Evolutionary conservation across 768 basidiomycete species (phyloP).

Genomic region (Ramaria sp.): DNA sequence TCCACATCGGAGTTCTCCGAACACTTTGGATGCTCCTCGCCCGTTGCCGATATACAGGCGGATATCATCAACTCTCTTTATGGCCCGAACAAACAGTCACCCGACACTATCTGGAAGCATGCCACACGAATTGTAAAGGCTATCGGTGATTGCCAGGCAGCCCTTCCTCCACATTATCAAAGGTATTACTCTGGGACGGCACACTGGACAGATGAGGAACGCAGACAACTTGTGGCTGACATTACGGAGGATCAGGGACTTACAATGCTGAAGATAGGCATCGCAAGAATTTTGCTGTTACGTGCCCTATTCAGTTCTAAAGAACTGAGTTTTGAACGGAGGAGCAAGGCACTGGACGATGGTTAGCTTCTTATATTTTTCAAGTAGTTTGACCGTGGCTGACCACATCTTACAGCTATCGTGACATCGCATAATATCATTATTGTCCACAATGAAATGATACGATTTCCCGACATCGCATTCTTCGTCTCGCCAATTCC

Average conservation of each 20-base stretch:
- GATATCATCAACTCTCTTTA: slow-evolving; percentile 85
- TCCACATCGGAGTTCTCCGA: slow-evolving; percentile 53
- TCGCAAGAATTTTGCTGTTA: slow-evolving; percentile 66
- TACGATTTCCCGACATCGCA: slow-evolving; percentile 74
- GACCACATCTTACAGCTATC: slow-evolving; percentile 40
- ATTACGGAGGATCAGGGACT: slow-evolving; percentile 76
- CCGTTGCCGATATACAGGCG: slow-evolving; percentile 75
- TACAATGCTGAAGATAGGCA: slow-evolving; percentile 75
- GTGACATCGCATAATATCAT: slow-evolving; percentile 83
- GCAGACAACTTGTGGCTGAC: slow-evolving; percentile 53
- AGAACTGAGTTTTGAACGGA: slow-evolving; percentile 52
- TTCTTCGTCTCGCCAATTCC: slow-evolving; percentile 88
- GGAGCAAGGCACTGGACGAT: slow-evolving; percentile 66
- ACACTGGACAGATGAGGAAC: slow-evolving; percentile 61
- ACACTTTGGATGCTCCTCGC: slow-evolving; percentile 68
- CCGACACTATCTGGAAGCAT: slow-evolving; percentile 62
- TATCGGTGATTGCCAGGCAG: slow-evolving; percentile 58
- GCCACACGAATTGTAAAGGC: slow-evolving; percentile 72
- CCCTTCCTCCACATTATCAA: slow-evolving; percentile 62
- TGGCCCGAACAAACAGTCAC: slow-evolving; percentile 58
- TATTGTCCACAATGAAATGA: slow-evolving; percentile 73
- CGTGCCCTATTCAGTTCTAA: slow-evolving; percentile 72
- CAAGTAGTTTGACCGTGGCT: background rate
- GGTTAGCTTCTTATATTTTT: slow-evolving; percentile 33
- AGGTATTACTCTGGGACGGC: slow-evolving; percentile 69